phyloP scores from a whole-genome alignment of 73 alveolate genomes.

The Halteria grandinella region DNA sequence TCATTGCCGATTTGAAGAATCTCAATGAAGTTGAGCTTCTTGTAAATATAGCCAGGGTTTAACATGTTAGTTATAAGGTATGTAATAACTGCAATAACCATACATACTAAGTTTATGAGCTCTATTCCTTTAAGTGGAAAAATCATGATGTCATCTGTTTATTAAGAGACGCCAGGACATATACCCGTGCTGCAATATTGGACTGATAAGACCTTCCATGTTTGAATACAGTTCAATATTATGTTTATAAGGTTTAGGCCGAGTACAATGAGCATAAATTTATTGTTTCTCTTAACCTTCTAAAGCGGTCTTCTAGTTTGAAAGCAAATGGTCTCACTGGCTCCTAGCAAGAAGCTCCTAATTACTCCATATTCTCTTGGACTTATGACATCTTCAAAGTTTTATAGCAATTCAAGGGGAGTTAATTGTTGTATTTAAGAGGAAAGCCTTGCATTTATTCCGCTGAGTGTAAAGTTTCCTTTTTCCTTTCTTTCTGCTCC shows the following conservation, averaged over 20 bases:
- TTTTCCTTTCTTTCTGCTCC: too few relatives aligned
- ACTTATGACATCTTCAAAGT: too few relatives aligned
- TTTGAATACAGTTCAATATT: neutral
- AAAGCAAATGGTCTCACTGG: too few relatives aligned
- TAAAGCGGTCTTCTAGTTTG: slow-evolving; percentile 15
- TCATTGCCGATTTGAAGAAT: slow-evolving; percentile 9
- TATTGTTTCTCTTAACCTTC: neutral
- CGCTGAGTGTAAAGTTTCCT: too few relatives aligned
- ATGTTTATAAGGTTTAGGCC: slow-evolving; percentile 15
- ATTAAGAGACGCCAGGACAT: neutral
- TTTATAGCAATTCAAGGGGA: too few relatives aligned
- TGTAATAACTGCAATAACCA: neutral
- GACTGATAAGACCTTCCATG: neutral
- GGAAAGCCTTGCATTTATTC: too few relatives aligned
- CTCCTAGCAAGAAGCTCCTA: too few relatives aligned
- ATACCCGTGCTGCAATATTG: neutral
- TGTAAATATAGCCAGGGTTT: neutral
- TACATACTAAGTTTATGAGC: neutral
- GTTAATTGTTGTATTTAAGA: too few relatives aligned
- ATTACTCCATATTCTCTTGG: too few relatives aligned
- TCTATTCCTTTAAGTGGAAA: neutral
- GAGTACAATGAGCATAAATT: slow-evolving; percentile 2
- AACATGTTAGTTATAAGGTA: slow-evolving; percentile 1
- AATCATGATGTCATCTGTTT: neutral
- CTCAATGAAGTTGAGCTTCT: neutral